These are phyloP conservation scores for Chondrus crispus DNA, from an alignment of 23 red algal species.

Conservation along the genomic window DNA sequence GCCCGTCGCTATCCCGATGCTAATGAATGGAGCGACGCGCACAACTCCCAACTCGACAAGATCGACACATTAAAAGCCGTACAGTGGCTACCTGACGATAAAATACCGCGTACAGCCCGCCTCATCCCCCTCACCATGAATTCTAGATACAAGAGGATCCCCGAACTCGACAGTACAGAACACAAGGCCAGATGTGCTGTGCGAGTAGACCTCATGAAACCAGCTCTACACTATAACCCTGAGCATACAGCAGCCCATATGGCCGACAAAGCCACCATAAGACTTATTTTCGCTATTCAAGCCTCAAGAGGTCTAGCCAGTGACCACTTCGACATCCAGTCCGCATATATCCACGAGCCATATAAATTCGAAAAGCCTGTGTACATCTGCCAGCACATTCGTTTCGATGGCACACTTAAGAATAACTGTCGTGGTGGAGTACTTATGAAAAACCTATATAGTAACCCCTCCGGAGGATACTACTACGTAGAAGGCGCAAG, in stretches of 20 bases:
- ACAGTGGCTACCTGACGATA: background rate
- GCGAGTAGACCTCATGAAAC: background rate
- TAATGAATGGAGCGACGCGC: background rate
- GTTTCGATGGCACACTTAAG: background rate
- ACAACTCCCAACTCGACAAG: background rate
- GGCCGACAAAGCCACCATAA: background rate
- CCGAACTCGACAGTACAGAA: background rate
- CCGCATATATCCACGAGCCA: background rate
- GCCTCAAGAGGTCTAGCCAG: background rate
- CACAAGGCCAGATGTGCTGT: background rate
- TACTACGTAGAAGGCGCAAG: background rate
- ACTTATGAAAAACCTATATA: slow-evolving; percentile 11
- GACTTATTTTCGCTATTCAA: background rate
- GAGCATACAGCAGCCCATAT: background rate
- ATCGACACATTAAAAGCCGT: background rate
- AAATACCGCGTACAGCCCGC: background rate
- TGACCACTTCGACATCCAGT: slow-evolving; percentile 35
- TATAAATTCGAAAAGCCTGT: slow-evolving; percentile 15
- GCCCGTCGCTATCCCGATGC: slow-evolving; percentile 7
- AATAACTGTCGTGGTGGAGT: background rate
- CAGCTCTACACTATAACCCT: background rate
- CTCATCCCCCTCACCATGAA: background rate
- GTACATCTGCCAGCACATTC: slow-evolving; percentile 8
- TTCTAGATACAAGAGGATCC: background rate
- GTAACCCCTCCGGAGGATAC: background rate